Evolutionary conservation across 495 filamentous ascomycete genomes (phyloP).

Genomic region (Astrothelium macrocarpum): DNA sequence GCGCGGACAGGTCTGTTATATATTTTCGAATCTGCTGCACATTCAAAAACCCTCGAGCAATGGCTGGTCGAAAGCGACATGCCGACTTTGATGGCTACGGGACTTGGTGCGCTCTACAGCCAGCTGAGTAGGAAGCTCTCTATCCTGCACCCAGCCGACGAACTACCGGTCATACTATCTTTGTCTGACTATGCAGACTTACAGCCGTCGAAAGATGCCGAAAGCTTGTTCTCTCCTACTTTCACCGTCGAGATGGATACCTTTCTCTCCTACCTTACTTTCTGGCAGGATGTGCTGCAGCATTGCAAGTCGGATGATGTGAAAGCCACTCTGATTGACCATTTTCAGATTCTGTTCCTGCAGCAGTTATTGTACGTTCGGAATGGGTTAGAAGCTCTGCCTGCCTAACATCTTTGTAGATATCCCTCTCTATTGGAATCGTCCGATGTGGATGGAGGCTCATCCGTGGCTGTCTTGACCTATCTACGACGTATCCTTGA

Average conservation of each 20-base stretch:
- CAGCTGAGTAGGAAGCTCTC: constrained; percentile 63
- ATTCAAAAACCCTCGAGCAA: constrained; percentile 69
- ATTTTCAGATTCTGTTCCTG: constrained; percentile 94
- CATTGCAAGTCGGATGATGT: constrained; percentile 89
- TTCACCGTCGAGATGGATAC: constrained; percentile 78
- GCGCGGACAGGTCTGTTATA: constrained; percentile 93
- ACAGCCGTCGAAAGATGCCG: constrained; percentile 52
- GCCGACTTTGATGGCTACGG: constrained; percentile 93
- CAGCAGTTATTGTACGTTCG: constrained; percentile 79
- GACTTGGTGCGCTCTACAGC: constrained; percentile 89
- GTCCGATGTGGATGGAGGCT: constrained; percentile 91
- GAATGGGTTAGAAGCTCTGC: constrained; percentile 50
- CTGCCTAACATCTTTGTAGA: constrained; percentile 37
- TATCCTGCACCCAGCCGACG: constrained; percentile 43
- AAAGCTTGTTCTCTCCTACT: constrained; percentile 55
- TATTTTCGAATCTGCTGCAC: constrained; percentile 85
- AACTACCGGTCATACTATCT: constrained; percentile 69
- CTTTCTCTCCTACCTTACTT: constrained; percentile 86
- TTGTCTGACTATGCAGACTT: constrained; percentile 72
- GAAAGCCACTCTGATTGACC: constrained; percentile 83
- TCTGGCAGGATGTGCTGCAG: constrained; percentile 97
- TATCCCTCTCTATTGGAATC: constrained; percentile 94
- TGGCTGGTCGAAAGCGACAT: constrained; percentile 98
- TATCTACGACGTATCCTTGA: constrained; percentile 88
- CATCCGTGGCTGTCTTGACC: constrained; percentile 88